Evolutionary conservation across 179 eudicot genomes (phyloP).

Genomic region (Beta macrorhiza): DNA sequence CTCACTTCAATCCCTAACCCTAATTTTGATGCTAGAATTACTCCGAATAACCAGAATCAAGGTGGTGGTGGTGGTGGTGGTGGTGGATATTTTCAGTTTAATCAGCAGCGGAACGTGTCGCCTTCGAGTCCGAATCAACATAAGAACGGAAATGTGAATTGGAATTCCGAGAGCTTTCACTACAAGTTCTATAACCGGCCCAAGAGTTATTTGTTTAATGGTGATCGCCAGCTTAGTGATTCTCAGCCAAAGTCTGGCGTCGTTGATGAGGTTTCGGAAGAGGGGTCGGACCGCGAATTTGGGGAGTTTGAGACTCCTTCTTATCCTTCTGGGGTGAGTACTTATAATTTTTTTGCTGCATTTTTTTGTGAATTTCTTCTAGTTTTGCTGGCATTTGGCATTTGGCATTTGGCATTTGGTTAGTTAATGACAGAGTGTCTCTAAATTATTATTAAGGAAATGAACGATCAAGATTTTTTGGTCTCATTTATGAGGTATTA

Average conservation of each 20-base stretch:
- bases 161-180: constrained; percentile 22
- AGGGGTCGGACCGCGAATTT: constrained; percentile 38
- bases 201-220: background rate
- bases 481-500: background rate
- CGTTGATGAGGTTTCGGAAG: constrained; percentile 33
- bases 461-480: background rate
- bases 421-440: background rate
- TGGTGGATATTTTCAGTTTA: constrained; percentile 22
- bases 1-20: constrained; percentile 29
- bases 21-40: constrained; percentile 18
- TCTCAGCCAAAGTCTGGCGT: constrained; percentile 23
- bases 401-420: background rate
- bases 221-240: constrained; percentile 26
- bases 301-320: constrained; percentile 40
- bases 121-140: constrained; percentile 9
- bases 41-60: constrained; percentile 3
- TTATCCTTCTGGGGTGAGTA: constrained; percentile 39
- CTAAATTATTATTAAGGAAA: background rate
- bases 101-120: constrained; percentile 16
- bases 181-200: constrained; percentile 16
- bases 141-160: background rate
- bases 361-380: background rate
- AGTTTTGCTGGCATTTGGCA: background rate
- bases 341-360: background rate
- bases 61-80: background rate